phyloP scores from a whole-genome alignment of 176 grass and related monocot species.

The Calamus simplicifolius region DNA sequence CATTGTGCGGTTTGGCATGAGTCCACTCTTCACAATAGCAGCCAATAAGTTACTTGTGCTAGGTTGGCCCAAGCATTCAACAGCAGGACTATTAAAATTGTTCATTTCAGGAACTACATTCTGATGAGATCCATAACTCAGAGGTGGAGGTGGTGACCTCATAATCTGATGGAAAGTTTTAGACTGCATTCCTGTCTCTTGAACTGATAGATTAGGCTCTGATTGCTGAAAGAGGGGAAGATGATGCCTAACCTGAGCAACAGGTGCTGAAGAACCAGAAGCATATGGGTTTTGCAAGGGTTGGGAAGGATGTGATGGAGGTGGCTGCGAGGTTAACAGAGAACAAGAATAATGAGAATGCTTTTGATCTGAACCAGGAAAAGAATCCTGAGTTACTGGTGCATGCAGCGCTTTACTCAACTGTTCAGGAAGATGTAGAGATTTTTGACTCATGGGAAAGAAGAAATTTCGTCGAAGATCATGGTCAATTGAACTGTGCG shows the following conservation, averaged over 20 bases:
- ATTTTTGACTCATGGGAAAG: slow-evolving; percentile 25
- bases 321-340: slow-evolving; percentile 8
- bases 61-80: slow-evolving; percentile 19
- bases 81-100: slow-evolving; percentile 14
- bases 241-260: slow-evolving; percentile 24
- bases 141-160: slow-evolving; percentile 6
- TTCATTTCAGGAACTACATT: slow-evolving; percentile 25
- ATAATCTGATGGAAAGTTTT: slow-evolving; percentile 11
- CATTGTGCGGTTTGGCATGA: slow-evolving; percentile 29
- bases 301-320: slow-evolving; percentile 10
- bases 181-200: slow-evolving; percentile 19
- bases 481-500: slow-evolving; percentile 36
- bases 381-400: slow-evolving; percentile 15
- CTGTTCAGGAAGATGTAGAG: slow-evolving; percentile 13
- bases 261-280: slow-evolving; percentile 16
- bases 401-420: slow-evolving; percentile 22
- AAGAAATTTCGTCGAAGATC: slow-evolving; percentile 37
- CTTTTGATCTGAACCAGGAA: slow-evolving; percentile 25
- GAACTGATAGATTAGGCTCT: slow-evolving; percentile 22
- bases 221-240: slow-evolving; percentile 19
- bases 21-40: slow-evolving; percentile 55
- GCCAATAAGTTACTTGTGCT: slow-evolving; percentile 53
- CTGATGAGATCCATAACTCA: slow-evolving; percentile 5
- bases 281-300: slow-evolving; percentile 39
- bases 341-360: slow-evolving; percentile 15